Evolutionary conservation across 495 filamentous ascomycete genomes (phyloP), one percentile per base, ranked within the genome.

Genomic region (Podospora conica): DNA sequence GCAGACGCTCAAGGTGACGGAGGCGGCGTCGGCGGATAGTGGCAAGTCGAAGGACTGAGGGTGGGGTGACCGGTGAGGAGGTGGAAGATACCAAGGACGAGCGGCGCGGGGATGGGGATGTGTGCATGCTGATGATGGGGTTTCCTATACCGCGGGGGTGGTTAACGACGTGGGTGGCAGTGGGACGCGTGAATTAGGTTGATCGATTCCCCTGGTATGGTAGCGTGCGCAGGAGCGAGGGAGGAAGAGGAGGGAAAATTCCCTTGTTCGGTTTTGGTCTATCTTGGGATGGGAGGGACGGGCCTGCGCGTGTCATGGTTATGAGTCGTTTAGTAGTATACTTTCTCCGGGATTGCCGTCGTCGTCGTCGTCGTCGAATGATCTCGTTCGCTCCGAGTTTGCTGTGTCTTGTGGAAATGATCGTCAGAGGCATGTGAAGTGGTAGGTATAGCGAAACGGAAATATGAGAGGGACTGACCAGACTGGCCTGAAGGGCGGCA

Each of bases 1-100:
- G 73, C 87, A 93, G 76, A 85, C 86, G 33, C 80, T 87, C 68
- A 87, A 87, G 76, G 77, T 89, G 6, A 87, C 88, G 70, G 86
- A 83, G 66, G 83, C 84, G 64, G 79, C 63, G 11, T 22, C 65
- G 21, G 40, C 25, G 33, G 55, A 65, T 3, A 64, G 29, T 25
- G 61, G 11, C 21, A 48, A 21, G 23, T 64, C 12, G 54, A 55
- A 29, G 29, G 58, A 24, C n/a, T n/a, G 25, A 24, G 18, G n/a
- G 25, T 11, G 31, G 21, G 21, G 21, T 21, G 24, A 20, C 24
- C 15, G 20, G n/a, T 53, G 59, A 31, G 28, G 28, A 15, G 27
- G 18, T 3, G 7, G 15, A 28, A 48, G 6, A 48, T 48, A 48
- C 40, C 40, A 48, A n/a, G 40, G 18, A n/a, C 18, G 6, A 7